A percentile compares a stretch with the other conserved stretches of the same genome.
Conservation (phyloP, 352 stramenopile species). For the Phytopythium ostracodes region DNA sequence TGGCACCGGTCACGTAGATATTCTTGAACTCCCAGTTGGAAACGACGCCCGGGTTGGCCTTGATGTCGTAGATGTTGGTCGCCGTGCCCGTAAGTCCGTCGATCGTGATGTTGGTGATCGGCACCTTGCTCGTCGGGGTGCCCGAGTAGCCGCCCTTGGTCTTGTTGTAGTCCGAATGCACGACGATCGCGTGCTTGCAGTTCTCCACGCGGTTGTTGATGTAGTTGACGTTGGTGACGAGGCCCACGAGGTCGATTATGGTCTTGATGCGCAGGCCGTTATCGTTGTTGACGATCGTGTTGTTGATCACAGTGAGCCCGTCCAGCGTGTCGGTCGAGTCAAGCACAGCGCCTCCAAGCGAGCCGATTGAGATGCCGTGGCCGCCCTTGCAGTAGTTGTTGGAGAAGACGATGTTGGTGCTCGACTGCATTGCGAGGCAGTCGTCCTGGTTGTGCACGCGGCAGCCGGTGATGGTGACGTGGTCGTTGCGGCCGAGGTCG, state of each 20-base stretch:
- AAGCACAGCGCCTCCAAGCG: slow-evolving; percentile 15
- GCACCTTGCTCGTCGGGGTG: slow-evolving; percentile 16
- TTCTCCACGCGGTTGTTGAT: slow-evolving; percentile 15
- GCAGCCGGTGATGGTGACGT: slow-evolving; percentile 19
- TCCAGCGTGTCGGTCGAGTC: slow-evolving; percentile 17
- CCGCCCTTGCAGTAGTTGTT: slow-evolving; percentile 16
- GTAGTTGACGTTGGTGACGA: slow-evolving; percentile 15
- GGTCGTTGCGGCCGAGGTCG: slow-evolving; percentile 17
- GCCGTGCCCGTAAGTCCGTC: slow-evolving; percentile 19
- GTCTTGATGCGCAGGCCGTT: slow-evolving; percentile 37
- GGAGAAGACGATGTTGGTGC: slow-evolving; percentile 13
- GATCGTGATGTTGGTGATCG: slow-evolving; percentile 24
- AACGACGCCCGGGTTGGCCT: slow-evolving; percentile 16
- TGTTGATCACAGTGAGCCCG: slow-evolving; percentile 18
- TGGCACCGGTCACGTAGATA: slow-evolving; percentile 5
- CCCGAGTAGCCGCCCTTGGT: slow-evolving; percentile 22
- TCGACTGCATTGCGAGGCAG: slow-evolving; percentile 28
- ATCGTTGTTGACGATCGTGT: slow-evolving; percentile 27
- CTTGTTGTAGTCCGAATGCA: slow-evolving; percentile 32
- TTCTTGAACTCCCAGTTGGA: slow-evolving; percentile 15
- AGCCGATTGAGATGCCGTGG: slow-evolving; percentile 31
- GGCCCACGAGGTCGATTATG: slow-evolving; percentile 20
- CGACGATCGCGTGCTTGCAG: slow-evolving; percentile 22
- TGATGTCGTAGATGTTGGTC: slow-evolving; percentile 31
- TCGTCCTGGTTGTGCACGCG: slow-evolving; percentile 25